Base-by-base conservation (phyloP, 805 yeast species). In the Myxozyma udenii region DNA sequence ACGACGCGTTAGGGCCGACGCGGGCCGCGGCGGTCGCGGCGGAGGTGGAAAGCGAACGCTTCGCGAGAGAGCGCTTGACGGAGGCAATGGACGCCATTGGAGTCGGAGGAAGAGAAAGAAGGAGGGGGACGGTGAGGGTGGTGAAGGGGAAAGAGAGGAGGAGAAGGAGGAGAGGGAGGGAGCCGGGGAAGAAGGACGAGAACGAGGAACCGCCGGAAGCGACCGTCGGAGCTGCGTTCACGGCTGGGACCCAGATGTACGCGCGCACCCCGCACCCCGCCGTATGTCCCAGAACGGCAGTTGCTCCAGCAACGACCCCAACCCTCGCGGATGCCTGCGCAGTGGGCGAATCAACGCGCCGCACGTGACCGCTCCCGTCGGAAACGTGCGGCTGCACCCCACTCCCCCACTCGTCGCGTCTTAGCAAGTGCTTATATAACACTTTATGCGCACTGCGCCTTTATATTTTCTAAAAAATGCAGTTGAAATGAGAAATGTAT, bases 41-140 rank as follows among this genome's bases (percentile, higher is more conserved):
- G 4, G 53, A 36, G 23, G 57, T 36, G 14, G 57, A 44, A 36
- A 51, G 35, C 36, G 58, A 32, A 41, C 58, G 58, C 58, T 50
- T 50, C 50, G 32, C 55, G 44, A 54, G 55, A 53, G 51, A 36
- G 56, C 58, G 58, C 50, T 44, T 44, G 19, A 50, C 54, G 50
- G 53, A 26, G 28, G 51, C 53, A 28, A 50, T 32, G 18, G 53
- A 50, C 21, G 53, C 45, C 50, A 50, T 45, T 28, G 46, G 9
- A 9, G 19, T 26, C 16, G 11, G 9, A 19, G 21, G 45, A 24
- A 25, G 33, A 18, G 44, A 4, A 24, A 12, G 45, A 24, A 25
- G 37, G 24, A 22, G 28, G 42, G 41, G 47, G 57, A 49, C 53
- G 48, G 49, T 40, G 51, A 18, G 14, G 25, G 41, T 12, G 40